Percentiles rank a stretch among this genome's conserved stretches.
Evolutionary conservation across 2,329 filamentous ascomycete genomes (phyloP).

Genomic region (Didymella lethalis): DNA sequence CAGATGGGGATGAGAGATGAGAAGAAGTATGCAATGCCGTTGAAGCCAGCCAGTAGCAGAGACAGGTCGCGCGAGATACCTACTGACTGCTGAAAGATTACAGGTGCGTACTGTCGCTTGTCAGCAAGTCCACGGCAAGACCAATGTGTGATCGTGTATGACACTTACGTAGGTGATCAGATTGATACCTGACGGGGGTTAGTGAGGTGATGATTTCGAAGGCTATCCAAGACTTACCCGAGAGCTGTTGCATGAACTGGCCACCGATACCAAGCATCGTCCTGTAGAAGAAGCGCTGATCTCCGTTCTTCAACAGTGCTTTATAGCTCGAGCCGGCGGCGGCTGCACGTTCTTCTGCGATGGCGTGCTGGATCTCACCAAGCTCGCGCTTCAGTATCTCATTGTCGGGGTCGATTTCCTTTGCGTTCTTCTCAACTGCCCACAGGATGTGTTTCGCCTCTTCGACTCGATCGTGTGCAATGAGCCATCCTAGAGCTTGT

Average conservation of each 20-base stretch:
- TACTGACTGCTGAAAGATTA: not conserved
- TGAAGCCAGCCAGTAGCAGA: not conserved
- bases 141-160: not conserved
- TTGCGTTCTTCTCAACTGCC: not conserved
- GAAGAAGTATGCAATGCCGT: slow-evolving; percentile 48
- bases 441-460: not conserved
- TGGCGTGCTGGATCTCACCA: not conserved
- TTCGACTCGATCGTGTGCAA: not conserved
- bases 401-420: not conserved
- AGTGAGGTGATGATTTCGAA: not conserved
- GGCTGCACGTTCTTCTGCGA: not conserved
- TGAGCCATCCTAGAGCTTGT: not conserved
- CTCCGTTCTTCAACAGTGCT: not conserved
- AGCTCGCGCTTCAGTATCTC: not conserved
- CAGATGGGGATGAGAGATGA: slow-evolving; percentile 51
- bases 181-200: not conserved
- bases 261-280: not conserved
- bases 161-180: not conserved
- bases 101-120: not conserved
- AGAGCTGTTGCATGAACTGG: not conserved
- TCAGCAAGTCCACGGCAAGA: not conserved
- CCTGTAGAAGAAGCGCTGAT: not conserved
- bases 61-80: not conserved
- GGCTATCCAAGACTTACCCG: not conserved
- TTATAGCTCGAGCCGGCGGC: not conserved